phyloP scores from a whole-genome alignment of 1,284 basidiomycete species.

The Rhodotorula mucilaginosa region DNA sequence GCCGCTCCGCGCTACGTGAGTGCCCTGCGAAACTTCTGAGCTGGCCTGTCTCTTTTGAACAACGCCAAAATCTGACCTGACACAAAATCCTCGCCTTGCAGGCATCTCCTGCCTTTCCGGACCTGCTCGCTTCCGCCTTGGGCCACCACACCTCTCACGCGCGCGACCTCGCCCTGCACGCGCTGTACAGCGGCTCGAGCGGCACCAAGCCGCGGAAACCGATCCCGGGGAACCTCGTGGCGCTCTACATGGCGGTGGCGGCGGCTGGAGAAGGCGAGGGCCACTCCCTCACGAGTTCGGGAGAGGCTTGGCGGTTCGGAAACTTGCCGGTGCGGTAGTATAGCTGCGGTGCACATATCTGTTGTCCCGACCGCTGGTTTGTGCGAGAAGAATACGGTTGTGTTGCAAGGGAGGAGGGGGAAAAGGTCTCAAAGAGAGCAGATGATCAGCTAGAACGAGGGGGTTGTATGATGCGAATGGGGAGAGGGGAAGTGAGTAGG shows the following conservation, averaged over 20 bases:
- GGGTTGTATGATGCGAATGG: too few relatives aligned
- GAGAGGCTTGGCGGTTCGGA: slow-evolving; percentile 25
- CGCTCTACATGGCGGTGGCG: slow-evolving; percentile 4
- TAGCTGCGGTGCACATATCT: not conserved
- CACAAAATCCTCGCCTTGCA: not conserved
- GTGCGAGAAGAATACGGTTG: not conserved
- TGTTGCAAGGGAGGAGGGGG: not conserved
- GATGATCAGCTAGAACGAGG: not conserved
- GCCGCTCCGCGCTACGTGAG: slow-evolving; percentile 13
- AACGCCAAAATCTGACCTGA: not conserved
- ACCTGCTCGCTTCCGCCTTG: slow-evolving; percentile 16
- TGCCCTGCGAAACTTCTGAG: not conserved
- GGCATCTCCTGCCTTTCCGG: not conserved
- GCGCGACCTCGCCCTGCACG: slow-evolving; percentile 22
- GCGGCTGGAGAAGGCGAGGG: slow-evolving; percentile 31
- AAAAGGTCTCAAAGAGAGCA: not conserved
- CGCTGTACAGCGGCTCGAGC: slow-evolving; percentile 18
- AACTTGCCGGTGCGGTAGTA: slow-evolving; percentile 14
- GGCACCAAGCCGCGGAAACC: slow-evolving; percentile 18
- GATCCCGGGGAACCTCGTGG: not conserved
- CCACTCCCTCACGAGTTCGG: not conserved
- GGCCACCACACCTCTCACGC: slow-evolving; percentile 27
- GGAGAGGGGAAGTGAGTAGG: not conserved
- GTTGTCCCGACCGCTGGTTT: too few relatives aligned
- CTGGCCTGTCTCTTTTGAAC: not conserved